phyloP scores from a whole-genome alignment of 805 yeast genomes.

The Candida adriatica region DNA sequence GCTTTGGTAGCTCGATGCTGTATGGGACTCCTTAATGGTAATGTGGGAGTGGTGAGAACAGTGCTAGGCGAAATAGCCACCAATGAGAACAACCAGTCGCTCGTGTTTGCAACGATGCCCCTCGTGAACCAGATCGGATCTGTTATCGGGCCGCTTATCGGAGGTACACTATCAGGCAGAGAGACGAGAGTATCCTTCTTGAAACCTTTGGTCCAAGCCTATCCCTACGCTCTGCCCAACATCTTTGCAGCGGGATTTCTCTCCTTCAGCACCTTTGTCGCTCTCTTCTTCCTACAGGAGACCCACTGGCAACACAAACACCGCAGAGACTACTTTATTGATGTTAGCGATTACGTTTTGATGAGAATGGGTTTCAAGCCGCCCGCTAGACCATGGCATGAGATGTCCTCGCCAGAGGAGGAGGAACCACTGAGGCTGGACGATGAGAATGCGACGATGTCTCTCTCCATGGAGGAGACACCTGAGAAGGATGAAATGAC shows the following conservation, averaged over 20 bases:
- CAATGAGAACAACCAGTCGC: slow-evolving; percentile 14
- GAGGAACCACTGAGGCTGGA: slow-evolving; percentile 8
- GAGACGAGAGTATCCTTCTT: slow-evolving; percentile 10
- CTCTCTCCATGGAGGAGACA: too few relatives aligned
- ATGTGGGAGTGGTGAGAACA: slow-evolving; percentile 15
- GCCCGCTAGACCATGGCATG: too few relatives aligned
- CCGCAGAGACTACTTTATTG: slow-evolving; percentile 14
- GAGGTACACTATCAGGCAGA: slow-evolving; percentile 12
- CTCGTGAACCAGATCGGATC: slow-evolving; percentile 13
- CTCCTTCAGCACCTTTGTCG: slow-evolving; percentile 3
- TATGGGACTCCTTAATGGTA: slow-evolving; percentile 16
- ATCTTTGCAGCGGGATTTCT: slow-evolving; percentile 8
- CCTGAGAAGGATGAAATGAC: slow-evolving; percentile 7
- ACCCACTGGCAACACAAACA: slow-evolving; percentile 13
- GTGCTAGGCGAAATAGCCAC: slow-evolving; percentile 14
- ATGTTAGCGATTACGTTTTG: slow-evolving; percentile 6
- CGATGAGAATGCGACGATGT: too few relatives aligned
- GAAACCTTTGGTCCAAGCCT: slow-evolving; percentile 5
- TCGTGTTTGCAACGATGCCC: slow-evolving; percentile 17
- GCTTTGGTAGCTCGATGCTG: slow-evolving; percentile 12
- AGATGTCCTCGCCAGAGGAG: too few relatives aligned
- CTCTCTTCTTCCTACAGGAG: slow-evolving; percentile 15
- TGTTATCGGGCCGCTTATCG: slow-evolving; percentile 15
- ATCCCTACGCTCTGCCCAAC: slow-evolving; percentile 15
- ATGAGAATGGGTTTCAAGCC: too few relatives aligned